These are phyloP conservation scores for Mycena filopes DNA, from an alignment of 768 basidiomycete genomes.

Conservation along the genomic window DNA sequence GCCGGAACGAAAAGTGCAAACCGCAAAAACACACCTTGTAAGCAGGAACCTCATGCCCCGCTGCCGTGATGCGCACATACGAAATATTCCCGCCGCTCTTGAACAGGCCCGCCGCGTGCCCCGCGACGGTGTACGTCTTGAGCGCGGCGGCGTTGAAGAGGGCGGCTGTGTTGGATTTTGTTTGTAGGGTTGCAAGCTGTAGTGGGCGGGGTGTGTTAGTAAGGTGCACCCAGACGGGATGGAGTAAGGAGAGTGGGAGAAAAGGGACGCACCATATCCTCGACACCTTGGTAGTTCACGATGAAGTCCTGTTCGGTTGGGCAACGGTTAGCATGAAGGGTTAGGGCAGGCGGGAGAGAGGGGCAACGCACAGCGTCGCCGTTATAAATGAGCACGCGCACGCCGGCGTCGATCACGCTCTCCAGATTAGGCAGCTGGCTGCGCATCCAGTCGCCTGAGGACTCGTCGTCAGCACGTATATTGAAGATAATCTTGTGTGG, in stretches of 20 bases:
- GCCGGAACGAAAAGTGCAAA: too few species aligned
- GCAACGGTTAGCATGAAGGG: background rate
- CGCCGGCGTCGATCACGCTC: constrained; percentile 54
- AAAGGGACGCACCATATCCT: constrained; percentile 49
- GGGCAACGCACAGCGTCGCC: constrained; percentile 48
- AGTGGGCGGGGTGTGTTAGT: too few species aligned
- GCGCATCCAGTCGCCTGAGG: constrained; percentile 70
- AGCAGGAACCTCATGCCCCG: constrained; percentile 45
- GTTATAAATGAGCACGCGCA: constrained; percentile 51
- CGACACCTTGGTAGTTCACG: constrained; percentile 54
- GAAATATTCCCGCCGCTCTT: constrained; percentile 56
- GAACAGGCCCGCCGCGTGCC: constrained; percentile 49
- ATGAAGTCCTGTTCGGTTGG: constrained; percentile 48
- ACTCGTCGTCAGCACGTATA: too few species aligned
- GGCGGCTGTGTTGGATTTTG: constrained; percentile 45
- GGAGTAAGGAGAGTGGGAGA: background rate
- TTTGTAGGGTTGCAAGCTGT: constrained; percentile 41
- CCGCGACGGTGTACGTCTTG: constrained; percentile 49
- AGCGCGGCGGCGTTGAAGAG: constrained; percentile 45
- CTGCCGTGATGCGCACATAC: constrained; percentile 50
- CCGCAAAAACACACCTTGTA: too few species aligned
- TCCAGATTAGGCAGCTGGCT: constrained; percentile 49
- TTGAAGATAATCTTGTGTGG: too few species aligned
- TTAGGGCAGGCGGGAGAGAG: background rate
- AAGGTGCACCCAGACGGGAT: too few species aligned